A percentile compares a stretch with the other conserved stretches of the same genome.
Conservation (phyloP, 2,329 filamentous ascomycete species). For the Chalara sp. region DNA sequence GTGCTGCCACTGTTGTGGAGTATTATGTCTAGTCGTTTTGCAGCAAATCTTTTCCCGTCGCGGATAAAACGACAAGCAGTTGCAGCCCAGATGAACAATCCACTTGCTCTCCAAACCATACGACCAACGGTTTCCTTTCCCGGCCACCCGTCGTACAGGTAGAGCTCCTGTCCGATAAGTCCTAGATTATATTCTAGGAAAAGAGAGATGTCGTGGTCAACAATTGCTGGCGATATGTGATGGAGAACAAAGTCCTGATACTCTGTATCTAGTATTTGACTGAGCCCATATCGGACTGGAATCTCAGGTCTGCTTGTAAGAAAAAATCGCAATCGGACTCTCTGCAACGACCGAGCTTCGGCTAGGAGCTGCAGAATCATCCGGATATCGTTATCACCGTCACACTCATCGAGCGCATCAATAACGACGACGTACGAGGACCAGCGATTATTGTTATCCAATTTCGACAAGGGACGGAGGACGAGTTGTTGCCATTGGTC, state of each 20-base stretch:
- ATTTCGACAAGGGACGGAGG: slow-evolving; percentile 29
- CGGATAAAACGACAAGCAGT: slow-evolving; percentile 23
- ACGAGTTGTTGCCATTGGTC: slow-evolving; percentile 38
- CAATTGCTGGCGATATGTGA: neutral
- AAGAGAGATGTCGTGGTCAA: slow-evolving; percentile 22
- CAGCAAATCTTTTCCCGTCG: slow-evolving; percentile 5
- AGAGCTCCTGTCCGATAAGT: slow-evolving; percentile 4
- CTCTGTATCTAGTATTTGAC: neutral
- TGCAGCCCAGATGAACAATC: slow-evolving; percentile 1
- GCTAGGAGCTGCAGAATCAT: slow-evolving; percentile 19
- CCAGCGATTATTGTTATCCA: neutral
- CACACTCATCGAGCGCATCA: slow-evolving; percentile 28
- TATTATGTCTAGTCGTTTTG: slow-evolving; percentile 3
- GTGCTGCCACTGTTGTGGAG: slow-evolving; percentile 1
- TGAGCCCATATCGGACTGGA: slow-evolving; percentile 18
- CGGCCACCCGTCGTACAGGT: slow-evolving; percentile 1
- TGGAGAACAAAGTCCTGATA: slow-evolving; percentile 3
- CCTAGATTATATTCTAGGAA: slow-evolving; percentile 14
- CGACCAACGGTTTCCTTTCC: slow-evolving; percentile 1
- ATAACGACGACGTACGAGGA: slow-evolving; percentile 18
- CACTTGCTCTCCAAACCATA: slow-evolving; percentile 8
- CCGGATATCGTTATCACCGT: slow-evolving; percentile 12
- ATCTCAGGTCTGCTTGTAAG: slow-evolving; percentile 25
- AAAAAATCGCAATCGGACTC: slow-evolving; percentile 18
- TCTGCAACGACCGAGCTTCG: slow-evolving; percentile 8